phyloP scores from a whole-genome alignment of 257 asterid species.

The Hygrophila difformis region DNA sequence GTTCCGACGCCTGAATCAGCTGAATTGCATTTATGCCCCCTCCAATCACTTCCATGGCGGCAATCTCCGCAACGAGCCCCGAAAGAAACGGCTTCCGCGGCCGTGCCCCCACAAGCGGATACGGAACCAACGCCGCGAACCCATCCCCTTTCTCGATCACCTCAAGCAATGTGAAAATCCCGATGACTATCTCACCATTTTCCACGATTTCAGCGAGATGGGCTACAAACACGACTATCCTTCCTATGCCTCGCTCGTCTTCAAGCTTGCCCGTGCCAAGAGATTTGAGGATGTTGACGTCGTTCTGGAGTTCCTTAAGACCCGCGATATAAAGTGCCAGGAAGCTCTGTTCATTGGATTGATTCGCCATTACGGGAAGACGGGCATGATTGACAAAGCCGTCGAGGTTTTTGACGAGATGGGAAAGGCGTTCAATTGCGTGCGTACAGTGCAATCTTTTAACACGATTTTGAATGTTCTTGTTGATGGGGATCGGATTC shows the following conservation, averaged over 20 bases:
- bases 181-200: constrained; percentile 41
- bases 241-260: constrained; percentile 60
- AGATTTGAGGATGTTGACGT: constrained; percentile 51
- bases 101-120: constrained; percentile 32
- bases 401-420: constrained; percentile 41
- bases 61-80: constrained; percentile 16
- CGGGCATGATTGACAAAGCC: constrained; percentile 41
- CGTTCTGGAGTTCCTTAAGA: constrained; percentile 34
- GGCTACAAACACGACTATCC: constrained; percentile 84
- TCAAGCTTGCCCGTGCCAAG: constrained; percentile 62
- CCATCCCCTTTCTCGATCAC: constrained; percentile 59
- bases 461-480: constrained; percentile 67
- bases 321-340: constrained; percentile 44
- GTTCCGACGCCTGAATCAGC: constrained; percentile 1
- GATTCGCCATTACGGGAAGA: constrained; percentile 68
- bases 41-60: constrained; percentile 24
- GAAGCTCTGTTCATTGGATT: constrained; percentile 64
- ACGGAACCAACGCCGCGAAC: constrained; percentile 29
- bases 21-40: constrained; percentile 6
- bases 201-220: constrained; percentile 39
- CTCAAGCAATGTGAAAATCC: constrained; percentile 52
- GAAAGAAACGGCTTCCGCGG: constrained; percentile 22
- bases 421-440: constrained; percentile 57
- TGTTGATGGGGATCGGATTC: constrained; percentile 31
- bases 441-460: constrained; percentile 51